phyloP scores from a whole-genome alignment of 1,284 basidiomycete genomes.

The Sanghuangporus weigelae region DNA sequence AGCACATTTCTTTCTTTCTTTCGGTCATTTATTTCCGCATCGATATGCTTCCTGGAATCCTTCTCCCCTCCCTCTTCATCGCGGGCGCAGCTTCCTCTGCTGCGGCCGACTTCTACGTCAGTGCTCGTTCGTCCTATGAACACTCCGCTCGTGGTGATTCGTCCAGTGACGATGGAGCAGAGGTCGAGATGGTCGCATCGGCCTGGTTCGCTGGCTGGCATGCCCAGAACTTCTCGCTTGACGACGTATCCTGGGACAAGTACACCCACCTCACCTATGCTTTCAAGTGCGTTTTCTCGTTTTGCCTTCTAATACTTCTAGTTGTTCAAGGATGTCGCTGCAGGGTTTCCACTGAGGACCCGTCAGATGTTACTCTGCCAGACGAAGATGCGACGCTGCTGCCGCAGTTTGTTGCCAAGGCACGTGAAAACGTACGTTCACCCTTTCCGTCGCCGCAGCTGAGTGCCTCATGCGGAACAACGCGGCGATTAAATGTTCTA shows the following conservation, averaged over 20 bases:
- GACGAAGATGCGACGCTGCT: conserved; percentile 39
- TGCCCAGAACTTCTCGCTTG: conserved; percentile 38
- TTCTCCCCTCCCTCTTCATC: no score
- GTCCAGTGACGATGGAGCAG: neutral
- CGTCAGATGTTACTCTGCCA: conserved; percentile 35
- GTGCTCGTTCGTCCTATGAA: no score
- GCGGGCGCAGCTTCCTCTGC: no score
- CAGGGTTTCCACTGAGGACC: conserved; percentile 46
- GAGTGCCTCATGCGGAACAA: neutral
- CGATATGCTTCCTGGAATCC: no score
- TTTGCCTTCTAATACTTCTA: neutral
- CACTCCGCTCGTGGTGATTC: neutral
- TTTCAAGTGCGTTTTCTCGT: conserved; percentile 45
- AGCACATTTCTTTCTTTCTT: neutral
- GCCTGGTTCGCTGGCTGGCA: conserved; percentile 68
- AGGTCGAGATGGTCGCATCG: conserved; percentile 34
- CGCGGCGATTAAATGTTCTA: neutral
- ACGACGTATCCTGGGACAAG: conserved; percentile 50
- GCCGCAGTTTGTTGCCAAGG: conserved; percentile 46
- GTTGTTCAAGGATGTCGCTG: neutral
- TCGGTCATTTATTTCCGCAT: neutral
- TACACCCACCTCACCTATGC: conserved; percentile 63
- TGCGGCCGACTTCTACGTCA: no score
- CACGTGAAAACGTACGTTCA: conserved; percentile 46
- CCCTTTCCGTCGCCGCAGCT: neutral